Base-by-base conservation (phyloP, 495 filamentous ascomycete species). In the Sphaerosporella brunnea region DNA sequence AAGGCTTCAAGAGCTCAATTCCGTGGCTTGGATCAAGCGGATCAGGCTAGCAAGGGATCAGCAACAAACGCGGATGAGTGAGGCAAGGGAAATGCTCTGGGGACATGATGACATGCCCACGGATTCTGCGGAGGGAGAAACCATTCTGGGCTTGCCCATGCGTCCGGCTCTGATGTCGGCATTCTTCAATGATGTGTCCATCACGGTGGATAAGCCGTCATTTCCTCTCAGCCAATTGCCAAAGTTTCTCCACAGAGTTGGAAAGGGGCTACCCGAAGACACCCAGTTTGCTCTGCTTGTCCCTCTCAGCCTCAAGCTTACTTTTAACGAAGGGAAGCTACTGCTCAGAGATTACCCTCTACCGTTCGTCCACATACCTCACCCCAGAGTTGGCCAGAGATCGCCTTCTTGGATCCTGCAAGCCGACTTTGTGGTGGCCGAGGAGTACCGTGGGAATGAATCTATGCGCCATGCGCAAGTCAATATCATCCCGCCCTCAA, bases 371-470 rank as follows among this genome's bases (percentile, higher is more conserved):
- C 92, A 99, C 62, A 78, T 99, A 25, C 90, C 90, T 5, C 72
- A 80, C 4, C 73, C 88, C 28, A 79, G 82, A 47, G 66, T 79
- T 5, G 79, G 77, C 1, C 90, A 96, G 53, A 74, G 81, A 47
- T 60, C 88, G n/a, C 77, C 83, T 2, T 82, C 85, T 38, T 74
- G 88, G 67, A 82, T 79, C 1, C 68, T 96, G 51, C 77, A 76
- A 49, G 86, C 90, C 4, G 82, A 99, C 60, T 94, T 99, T 63
- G 87, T 99, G 13, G 81, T 99, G 49, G 92, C 85, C 2, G 90
- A 99, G 65, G 92, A 99, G 64, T 92, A 74, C 52, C 73, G 84
- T 41, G 80, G 80, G 25, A 57, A 69, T 37, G 73, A 84, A 62
- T 90, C 86, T 1, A 81, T 75, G 8, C 73, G 88, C 41, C 74